Evolutionary conservation across 768 basidiomycete species (phyloP).

Genomic region (Lyophyllum atratum): DNA sequence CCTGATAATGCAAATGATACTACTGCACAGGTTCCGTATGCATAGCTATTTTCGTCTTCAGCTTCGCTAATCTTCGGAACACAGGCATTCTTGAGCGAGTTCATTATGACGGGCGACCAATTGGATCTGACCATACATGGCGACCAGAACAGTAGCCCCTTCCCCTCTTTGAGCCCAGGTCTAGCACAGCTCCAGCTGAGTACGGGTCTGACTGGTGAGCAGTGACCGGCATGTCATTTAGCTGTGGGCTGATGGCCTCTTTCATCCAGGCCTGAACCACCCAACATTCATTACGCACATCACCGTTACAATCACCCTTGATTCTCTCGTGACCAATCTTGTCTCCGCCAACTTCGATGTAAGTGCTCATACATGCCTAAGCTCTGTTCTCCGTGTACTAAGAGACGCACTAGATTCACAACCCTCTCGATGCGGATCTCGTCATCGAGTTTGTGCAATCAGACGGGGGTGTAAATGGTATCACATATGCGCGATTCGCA

Average conservation of each 20-base stretch:
- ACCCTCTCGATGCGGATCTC: slow-evolving; percentile 60
- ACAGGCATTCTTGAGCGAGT: slow-evolving; percentile 58
- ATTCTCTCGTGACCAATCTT: slow-evolving; percentile 48
- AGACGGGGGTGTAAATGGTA: slow-evolving; percentile 51
- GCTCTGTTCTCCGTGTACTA: background rate
- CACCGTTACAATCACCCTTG: slow-evolving; percentile 52
- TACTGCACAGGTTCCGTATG: slow-evolving; percentile 45
- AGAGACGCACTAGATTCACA: slow-evolving; percentile 38
- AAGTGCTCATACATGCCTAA: slow-evolving; percentile 19
- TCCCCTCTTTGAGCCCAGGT: slow-evolving; percentile 56
- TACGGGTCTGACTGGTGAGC: slow-evolving; percentile 49
- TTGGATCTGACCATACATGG: slow-evolving; percentile 61
- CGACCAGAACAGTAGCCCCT: slow-evolving; percentile 61
- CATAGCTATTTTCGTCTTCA: background rate
- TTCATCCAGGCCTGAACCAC: slow-evolving; percentile 41
- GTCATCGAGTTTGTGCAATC: slow-evolving; percentile 58
- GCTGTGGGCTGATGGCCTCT: background rate
- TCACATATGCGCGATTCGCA: slow-evolving; percentile 59
- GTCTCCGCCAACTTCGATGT: slow-evolving; percentile 62
- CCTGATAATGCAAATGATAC: slow-evolving; percentile 70
- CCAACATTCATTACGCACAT: slow-evolving; percentile 60
- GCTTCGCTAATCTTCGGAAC: background rate
- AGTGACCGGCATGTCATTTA: background rate
- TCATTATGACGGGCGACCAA: slow-evolving; percentile 52
- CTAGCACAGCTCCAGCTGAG: slow-evolving; percentile 53